Conservation (phyloP, 768 basidiomycete genomes). For the Gelatoporia subvermispora region DNA sequence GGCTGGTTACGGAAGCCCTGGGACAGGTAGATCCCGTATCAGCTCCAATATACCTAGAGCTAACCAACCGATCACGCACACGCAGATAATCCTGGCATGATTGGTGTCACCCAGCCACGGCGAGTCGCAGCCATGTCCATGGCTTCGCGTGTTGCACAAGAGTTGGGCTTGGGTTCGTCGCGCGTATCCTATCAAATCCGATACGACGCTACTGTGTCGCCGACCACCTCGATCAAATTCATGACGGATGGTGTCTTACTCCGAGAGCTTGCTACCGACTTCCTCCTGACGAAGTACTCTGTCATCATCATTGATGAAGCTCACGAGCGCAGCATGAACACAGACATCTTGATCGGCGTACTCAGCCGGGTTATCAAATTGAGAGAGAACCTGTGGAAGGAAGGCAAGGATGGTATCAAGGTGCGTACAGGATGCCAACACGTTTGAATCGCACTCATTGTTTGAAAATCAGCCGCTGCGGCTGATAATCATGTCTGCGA, state of each 20-base stretch:
- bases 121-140: constrained; percentile 97
- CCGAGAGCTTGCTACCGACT: constrained; percentile 88
- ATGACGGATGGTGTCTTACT: constrained; percentile 99
- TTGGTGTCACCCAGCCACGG: constrained; percentile 95
- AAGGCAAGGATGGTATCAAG: constrained; percentile 66
- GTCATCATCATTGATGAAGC: constrained; percentile 97
- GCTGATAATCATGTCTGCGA: constrained; percentile 98
- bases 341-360: constrained; percentile 94
- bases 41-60: not conserved
- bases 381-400: constrained; percentile 85
- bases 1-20: constrained; percentile 84
- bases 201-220: constrained; percentile 90
- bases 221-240: constrained; percentile 92
- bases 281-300: constrained; percentile 90
- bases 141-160: constrained; percentile 88
- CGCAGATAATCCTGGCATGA: constrained; percentile 94
- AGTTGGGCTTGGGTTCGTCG: constrained; percentile 78
- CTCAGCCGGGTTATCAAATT: constrained; percentile 90
- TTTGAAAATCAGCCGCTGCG: constrained; percentile 62
- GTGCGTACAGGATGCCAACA: constrained; percentile 32
- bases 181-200: constrained; percentile 95
- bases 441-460: not conserved
- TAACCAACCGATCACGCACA: too few species aligned
- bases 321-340: constrained; percentile 97
- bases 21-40: constrained; percentile 54